Evolutionary conservation across 2,329 filamentous ascomycete genomes (phyloP).

Genomic region (Phoma herbarum): DNA sequence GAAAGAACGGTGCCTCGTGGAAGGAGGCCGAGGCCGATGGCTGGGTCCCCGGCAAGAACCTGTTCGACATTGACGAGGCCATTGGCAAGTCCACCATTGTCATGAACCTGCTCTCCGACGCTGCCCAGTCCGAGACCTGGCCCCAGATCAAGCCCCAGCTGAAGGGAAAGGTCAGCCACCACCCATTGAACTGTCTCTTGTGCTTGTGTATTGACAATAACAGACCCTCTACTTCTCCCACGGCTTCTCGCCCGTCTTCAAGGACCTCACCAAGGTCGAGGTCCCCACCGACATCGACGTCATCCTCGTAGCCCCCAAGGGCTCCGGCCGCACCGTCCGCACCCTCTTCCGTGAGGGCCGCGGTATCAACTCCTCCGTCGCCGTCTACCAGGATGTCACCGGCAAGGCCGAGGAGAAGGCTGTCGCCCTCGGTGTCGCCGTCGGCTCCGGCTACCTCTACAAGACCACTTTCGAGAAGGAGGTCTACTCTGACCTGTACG

Average conservation of each 20-base stretch:
- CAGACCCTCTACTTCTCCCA: constrained; percentile 99
- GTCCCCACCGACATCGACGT: constrained; percentile 96
- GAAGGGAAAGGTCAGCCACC: constrained; percentile 84
- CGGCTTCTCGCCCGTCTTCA: constrained; percentile 99
- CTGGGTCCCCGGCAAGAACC: constrained; percentile 98
- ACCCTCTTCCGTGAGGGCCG: constrained; percentile 99
- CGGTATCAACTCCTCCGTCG: constrained; percentile 99
- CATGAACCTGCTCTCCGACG: constrained; percentile 99
- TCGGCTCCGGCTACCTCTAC: constrained; percentile 98
- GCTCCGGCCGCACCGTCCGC: constrained; percentile 97
- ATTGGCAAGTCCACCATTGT: constrained; percentile 92
- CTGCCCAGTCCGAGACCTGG: constrained; percentile 99
- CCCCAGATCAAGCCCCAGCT: constrained; percentile 97
- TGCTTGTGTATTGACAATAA: not conserved
- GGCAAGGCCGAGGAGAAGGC: constrained; percentile 99
- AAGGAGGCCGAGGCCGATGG: constrained; percentile 96
- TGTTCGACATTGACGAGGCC: constrained; percentile 97
- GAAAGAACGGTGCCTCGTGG: constrained; percentile 98
- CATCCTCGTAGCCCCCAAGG: constrained; percentile 99
- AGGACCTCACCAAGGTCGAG: constrained; percentile 98
- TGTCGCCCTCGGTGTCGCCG: constrained; percentile 92
- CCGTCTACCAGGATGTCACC: constrained; percentile 97
- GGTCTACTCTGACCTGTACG: constrained; percentile 99
- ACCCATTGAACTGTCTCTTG: not conserved
- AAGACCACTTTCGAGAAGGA: constrained; percentile 99